Base-by-base conservation (phyloP, 768 basidiomycete genomes). In the Leccinum boreale region DNA sequence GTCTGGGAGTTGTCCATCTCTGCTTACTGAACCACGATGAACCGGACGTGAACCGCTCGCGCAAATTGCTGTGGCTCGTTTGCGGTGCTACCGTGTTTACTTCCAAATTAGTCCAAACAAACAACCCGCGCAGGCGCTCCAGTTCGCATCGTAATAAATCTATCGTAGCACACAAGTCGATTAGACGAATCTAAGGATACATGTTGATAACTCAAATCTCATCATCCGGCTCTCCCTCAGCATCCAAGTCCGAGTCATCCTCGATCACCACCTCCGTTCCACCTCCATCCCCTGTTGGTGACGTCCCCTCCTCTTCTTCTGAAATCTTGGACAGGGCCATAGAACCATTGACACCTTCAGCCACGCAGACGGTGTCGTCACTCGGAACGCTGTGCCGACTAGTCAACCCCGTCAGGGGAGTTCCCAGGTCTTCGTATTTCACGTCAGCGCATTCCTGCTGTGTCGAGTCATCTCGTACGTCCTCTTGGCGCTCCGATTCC, bases 331-430 rank as follows among this genome's bases (percentile, higher is more conserved):
- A 69, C 61, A 65, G 72, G 66, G 60, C 58, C 62, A 73, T 54
- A 55, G 67, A 63, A 15, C 63, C 67, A 26, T 66, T 63, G 4
- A 65, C 64, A 7, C 61, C 67, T 36, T 79, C 76, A 12, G 66
- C 60, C 15, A 73, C 77, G 48, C 76, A 75, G 44, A 85, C 74
- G 9, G 81, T 85, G 53, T 81, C 82, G 59, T 86, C 86, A 64
- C 80, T 85, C 29, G 81, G 81, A 57, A 78, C 74, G 60, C 85
- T 85, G 64, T 81, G 81, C 58, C 76, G 75, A 61, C 80, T 81
- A 50, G 81, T 77, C 56, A 73, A 62, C 21, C 70, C 77, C 6
- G 79, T 83, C 47, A 79, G 67, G 1, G 83, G 81, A 29, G 83
- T 85, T 29, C 75, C 80, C 54, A 73, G 61, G 57, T 83, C 83